Conservation (phyloP, 1,139 yeast genomes). For the Zygoascus hellenicus region DNA sequence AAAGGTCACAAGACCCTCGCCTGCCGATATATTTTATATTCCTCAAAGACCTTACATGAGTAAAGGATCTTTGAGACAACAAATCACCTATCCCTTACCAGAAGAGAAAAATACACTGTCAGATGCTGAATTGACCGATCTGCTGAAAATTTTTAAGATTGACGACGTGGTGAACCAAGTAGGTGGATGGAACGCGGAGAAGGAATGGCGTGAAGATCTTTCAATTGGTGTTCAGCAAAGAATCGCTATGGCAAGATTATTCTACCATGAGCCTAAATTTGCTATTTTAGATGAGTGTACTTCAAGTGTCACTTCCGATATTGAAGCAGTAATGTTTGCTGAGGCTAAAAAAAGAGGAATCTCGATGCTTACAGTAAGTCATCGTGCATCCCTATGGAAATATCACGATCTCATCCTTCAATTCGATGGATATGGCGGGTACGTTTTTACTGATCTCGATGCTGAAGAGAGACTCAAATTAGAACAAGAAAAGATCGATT, state of each 20-base stretch:
- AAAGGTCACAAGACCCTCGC: slow-evolving; percentile 59
- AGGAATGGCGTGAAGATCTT: slow-evolving; percentile 86
- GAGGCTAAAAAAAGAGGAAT: slow-evolving; percentile 79
- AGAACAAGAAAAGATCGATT: slow-evolving; percentile 63
- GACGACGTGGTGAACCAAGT: slow-evolving; percentile 35
- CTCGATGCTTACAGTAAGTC: slow-evolving; percentile 85
- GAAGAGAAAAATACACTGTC: slow-evolving; percentile 53
- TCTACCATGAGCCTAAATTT: slow-evolving; percentile 84
- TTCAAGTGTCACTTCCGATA: slow-evolving; percentile 84
- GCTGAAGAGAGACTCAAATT: slow-evolving; percentile 61
- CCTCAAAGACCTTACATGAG: slow-evolving; percentile 91
- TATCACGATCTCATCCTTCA: slow-evolving; percentile 79
- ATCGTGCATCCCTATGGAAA: slow-evolving; percentile 88
- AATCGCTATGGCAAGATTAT: slow-evolving; percentile 88
- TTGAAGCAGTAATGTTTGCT: slow-evolving; percentile 84
- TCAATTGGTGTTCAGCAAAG: slow-evolving; percentile 92
- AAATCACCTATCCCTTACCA: slow-evolving; percentile 80
- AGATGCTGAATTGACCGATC: slow-evolving; percentile 58
- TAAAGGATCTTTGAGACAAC: slow-evolving; percentile 72
- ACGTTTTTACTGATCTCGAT: slow-evolving; percentile 61
- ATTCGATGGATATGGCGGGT: slow-evolving; percentile 80
- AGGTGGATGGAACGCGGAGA: slow-evolving; percentile 58
- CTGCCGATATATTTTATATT: slow-evolving; percentile 71
- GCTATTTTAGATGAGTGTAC: slow-evolving; percentile 96
- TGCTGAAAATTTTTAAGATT: slow-evolving; percentile 43